phyloP scores from a whole-genome alignment of 768 basidiomycete species.

The Rhizopogon vesiculosus region DNA sequence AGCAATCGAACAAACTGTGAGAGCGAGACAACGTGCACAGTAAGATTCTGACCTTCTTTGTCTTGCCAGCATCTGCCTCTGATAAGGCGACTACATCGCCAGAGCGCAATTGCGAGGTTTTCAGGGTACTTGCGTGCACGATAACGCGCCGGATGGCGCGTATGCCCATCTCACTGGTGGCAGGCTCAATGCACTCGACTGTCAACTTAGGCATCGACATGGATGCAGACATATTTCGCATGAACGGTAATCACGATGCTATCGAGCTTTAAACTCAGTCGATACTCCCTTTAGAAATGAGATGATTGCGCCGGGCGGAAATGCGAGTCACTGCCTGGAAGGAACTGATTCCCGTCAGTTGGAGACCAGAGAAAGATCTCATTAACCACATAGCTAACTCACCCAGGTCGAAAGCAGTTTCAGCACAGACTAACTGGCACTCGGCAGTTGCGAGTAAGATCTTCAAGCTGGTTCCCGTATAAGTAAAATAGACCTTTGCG shows the following conservation, averaged over 20 bases:
- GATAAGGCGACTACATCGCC: constrained; percentile 65
- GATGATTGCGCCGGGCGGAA: too few species aligned
- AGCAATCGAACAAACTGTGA: constrained; percentile 2
- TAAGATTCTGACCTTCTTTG: constrained; percentile 30
- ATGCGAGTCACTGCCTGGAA: too few species aligned
- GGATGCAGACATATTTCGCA: background rate
- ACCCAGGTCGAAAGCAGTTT: too few species aligned
- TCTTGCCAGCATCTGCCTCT: constrained; percentile 27
- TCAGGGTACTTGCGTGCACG: constrained; percentile 58
- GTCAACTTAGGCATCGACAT: background rate
- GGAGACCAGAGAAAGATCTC: too few species aligned
- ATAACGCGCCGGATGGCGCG: constrained; percentile 61
- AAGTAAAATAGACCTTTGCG: too few species aligned
- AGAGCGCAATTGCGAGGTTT: constrained; percentile 55
- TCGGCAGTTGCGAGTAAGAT: too few species aligned
- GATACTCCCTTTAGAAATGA: too few species aligned
- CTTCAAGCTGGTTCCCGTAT: too few species aligned
- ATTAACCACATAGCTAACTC: too few species aligned
- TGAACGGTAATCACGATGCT: background rate
- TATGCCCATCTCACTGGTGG: background rate
- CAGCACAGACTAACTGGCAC: too few species aligned
- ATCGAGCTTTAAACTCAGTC: background rate
- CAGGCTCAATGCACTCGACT: background rate
- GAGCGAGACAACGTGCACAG: constrained; percentile 6
- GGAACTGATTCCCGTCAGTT: too few species aligned